Percentiles rank a stretch among this genome's conserved stretches.
phyloP scores from a whole-genome alignment of 139 green algal genomes.

The Ettlia oleoabundans region DNA sequence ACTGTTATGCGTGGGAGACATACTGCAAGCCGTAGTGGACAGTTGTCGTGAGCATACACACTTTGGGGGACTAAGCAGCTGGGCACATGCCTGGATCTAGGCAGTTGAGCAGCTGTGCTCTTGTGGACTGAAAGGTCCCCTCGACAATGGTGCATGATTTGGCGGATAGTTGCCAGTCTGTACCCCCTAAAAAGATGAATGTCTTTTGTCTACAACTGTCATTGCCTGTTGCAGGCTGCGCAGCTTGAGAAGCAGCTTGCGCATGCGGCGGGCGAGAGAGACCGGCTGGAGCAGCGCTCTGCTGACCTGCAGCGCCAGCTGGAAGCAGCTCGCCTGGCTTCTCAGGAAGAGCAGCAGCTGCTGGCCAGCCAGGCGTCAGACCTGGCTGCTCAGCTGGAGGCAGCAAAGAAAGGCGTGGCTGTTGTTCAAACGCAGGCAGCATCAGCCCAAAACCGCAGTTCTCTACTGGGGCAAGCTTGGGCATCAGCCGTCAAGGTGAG shows the following conservation, averaged over 20 bases:
- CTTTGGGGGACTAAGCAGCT: neutral
- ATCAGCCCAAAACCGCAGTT: neutral
- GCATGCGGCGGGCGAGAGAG: neutral
- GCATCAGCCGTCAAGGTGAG: neutral
- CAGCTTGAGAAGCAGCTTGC: neutral
- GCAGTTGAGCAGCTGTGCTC: too few relatives aligned
- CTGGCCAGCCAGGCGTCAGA: neutral
- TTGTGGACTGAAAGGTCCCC: too few relatives aligned
- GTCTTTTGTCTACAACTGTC: neutral
- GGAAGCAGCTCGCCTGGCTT: neutral
- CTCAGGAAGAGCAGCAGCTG: neutral
- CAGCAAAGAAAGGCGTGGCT: neutral
- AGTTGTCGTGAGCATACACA: neutral
- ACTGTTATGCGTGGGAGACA: neutral
- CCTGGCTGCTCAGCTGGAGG: neutral
- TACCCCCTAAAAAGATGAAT: neutral
- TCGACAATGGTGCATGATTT: too few relatives aligned
- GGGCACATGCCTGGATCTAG: too few relatives aligned
- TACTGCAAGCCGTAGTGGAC: neutral
- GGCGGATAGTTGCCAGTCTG: neutral
- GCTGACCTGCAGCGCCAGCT: neutral
- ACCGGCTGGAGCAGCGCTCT: neutral
- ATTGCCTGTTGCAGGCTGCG: neutral
- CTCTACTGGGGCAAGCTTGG: neutral
- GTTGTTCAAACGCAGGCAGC: neutral